Base-by-base conservation (phyloP, 139 green algal species). In the Closterium sp. region DNA sequence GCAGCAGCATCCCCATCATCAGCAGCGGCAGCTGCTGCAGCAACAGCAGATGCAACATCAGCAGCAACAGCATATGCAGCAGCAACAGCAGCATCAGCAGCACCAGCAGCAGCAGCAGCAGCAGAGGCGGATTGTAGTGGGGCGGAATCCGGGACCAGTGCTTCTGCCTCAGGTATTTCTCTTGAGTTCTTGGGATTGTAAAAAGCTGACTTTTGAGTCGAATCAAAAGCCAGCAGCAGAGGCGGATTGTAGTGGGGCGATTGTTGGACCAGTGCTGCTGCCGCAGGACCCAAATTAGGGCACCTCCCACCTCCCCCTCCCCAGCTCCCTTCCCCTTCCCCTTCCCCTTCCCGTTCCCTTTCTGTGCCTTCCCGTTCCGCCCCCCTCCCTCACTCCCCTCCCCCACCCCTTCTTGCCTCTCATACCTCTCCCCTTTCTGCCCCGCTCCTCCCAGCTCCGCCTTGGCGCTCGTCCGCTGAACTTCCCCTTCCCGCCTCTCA, bases 81-180 rank as follows among this genome's bases (percentile, higher is more conserved):
- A 30, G 85, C 85, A 87, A 1, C 10, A 29, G n/a, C 28, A 31
- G 85, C 28, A 30, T 22, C n/a, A 32, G n/a, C n/a, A 87, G 11
- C n/a, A 87, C 27, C 85, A 87, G 85, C 85, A 32, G 85, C n/a
- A 87, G 85, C n/a, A 32, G n/a, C n/a, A 87, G 85, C n/a, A 87
- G 85, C 28, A 32, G n/a, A 32, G n/a, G 28, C 85, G n/a, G 9
- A 87, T 87, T 87, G n/a, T 31, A 31, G n/a, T 30, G 9, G 85
- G 85, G 24, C n/a, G 85, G 85, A 30, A 87, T 30, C n/a, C 28
- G n/a, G 85, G 85, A 87, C 62, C 62, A 27, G 62, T 79, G 62
- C 62, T 79, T 22, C 62, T 79, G 62, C 62, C 62, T 27, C 62
- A 79, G 62, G 62, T 79, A 70, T 87, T 13, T 87, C 32, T 3